Conservation (phyloP, 306 rosid genomes). For the Herpetospermum pedunculosum region DNA sequence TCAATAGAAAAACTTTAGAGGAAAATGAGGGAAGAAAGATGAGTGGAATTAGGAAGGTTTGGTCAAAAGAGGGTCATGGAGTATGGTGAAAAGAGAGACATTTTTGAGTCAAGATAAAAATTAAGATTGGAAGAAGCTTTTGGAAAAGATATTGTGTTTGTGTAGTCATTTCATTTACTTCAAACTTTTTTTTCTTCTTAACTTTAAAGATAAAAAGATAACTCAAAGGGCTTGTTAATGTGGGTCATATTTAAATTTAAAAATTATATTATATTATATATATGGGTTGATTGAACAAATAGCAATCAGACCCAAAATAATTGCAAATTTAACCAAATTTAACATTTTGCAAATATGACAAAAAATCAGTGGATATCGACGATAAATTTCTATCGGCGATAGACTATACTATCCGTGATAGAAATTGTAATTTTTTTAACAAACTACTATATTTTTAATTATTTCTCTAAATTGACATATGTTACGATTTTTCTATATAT, state of each 20-base stretch:
- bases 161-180: constrained; percentile 26
- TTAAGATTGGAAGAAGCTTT: constrained; percentile 55
- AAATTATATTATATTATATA: not conserved
- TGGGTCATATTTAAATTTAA: constrained; percentile 32
- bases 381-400: no score
- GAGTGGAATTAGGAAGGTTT: not conserved
- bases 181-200: constrained; percentile 48
- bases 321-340: no score
- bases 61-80: constrained; percentile 24
- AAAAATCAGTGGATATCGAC: no score
- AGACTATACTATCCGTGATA: no score
- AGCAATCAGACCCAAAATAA: no score
- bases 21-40: not conserved
- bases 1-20: not conserved
- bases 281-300: no score
- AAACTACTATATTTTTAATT: no score
- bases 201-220: constrained; percentile 73
- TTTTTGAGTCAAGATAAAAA: constrained; percentile 47
- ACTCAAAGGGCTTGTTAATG: constrained; percentile 30
- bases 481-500: no score
- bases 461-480: no score
- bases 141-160: constrained; percentile 35
- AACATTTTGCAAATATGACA: no score
- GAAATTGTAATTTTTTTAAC: no score
- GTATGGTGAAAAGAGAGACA: constrained; percentile 41